Percentiles rank a stretch among this genome's conserved stretches.
phyloP scores from a whole-genome alignment of 345 rosid species.

The Salix viminalis region DNA sequence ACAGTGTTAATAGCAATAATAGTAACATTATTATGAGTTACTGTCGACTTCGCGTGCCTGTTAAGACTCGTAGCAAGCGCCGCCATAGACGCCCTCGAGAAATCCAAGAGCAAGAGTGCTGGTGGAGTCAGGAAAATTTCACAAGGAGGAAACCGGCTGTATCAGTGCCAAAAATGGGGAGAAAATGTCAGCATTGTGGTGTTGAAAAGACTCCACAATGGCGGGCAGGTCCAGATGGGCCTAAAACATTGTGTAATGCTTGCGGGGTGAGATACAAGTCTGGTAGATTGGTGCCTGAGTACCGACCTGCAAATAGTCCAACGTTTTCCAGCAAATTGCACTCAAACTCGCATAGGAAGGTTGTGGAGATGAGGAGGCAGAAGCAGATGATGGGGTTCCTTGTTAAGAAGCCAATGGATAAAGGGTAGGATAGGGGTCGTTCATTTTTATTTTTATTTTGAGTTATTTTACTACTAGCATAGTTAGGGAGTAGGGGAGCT shows the following conservation, averaged over 20 bases:
- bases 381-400: conserved; percentile 30
- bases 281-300: conserved; percentile 77
- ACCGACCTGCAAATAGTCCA: conserved; percentile 78
- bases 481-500: conserved; percentile 30
- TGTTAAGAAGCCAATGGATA: conserved; percentile 43
- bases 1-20: conserved; percentile 12
- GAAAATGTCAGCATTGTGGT: conserved; percentile 82
- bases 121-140: conserved; percentile 30
- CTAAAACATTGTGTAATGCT: conserved; percentile 82
- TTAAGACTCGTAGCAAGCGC: conserved; percentile 62
- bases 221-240: conserved; percentile 78
- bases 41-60: conserved; percentile 41
- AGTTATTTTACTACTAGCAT: conserved; percentile 14
- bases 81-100: conserved; percentile 36
- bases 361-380: conserved; percentile 73
- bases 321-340: conserved; percentile 55
- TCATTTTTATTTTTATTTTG: background rate
- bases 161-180: conserved; percentile 36
- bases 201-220: conserved; percentile 87
- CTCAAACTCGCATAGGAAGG: conserved; percentile 79
- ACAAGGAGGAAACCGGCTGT: conserved; percentile 12
- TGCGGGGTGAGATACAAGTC: conserved; percentile 88
- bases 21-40: conserved; percentile 33
- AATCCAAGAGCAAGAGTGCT: conserved; percentile 17
- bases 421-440: conserved; percentile 20